Evolutionary conservation across 2,329 filamentous ascomycete genomes (phyloP), one percentile per base, ranked within the genome.

Genomic region (Lecanicillium sp.): DNA sequence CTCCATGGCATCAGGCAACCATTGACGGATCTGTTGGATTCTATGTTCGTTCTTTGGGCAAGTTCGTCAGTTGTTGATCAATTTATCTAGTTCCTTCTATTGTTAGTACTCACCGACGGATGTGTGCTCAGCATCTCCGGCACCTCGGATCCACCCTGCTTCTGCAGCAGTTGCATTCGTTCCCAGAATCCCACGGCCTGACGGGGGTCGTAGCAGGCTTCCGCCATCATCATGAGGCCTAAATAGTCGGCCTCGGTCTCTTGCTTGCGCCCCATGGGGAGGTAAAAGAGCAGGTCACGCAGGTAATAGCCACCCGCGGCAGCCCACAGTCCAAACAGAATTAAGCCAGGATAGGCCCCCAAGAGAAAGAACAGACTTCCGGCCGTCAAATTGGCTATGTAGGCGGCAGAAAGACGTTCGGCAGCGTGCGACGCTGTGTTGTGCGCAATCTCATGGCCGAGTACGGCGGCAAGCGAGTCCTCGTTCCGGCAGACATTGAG

Each of bases 171-270:
- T 45, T 83, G 77, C 79, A 87, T 85, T 36, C 79, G 62, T 54
- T 70, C 59, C 81, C 79, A 87, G 43, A 89, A 76, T 0, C 65
- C 66, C 31, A 82, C 65, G 0, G 84, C 84, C 44, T 77, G 75
- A 11, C 69, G 61, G 1, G 85, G 85, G 44, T 87, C 71, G 54
- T 84, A 89, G 61, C 85, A 89, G 18, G 80, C 81, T 61, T 86
- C 77, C 0, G 84, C 77, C 82, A 89, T 89, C 72, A 89, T 84
- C 72, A 89, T 77, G 25, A 89, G 59, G 1, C 85, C 85, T 34
- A 89, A 87, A 50, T 84, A 86, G 53, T 90, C 85, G 0, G 85
- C 85, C 62, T 90, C 84, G 35, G 70, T 77, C 66, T 84, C 85
- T 61, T 88, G 84, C 53, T 71, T 73, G 35, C 85, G 68, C 33